These are phyloP conservation scores for Phytophthora pisi DNA, from an alignment of 352 stramenopile genomes.

Conservation along the genomic window DNA sequence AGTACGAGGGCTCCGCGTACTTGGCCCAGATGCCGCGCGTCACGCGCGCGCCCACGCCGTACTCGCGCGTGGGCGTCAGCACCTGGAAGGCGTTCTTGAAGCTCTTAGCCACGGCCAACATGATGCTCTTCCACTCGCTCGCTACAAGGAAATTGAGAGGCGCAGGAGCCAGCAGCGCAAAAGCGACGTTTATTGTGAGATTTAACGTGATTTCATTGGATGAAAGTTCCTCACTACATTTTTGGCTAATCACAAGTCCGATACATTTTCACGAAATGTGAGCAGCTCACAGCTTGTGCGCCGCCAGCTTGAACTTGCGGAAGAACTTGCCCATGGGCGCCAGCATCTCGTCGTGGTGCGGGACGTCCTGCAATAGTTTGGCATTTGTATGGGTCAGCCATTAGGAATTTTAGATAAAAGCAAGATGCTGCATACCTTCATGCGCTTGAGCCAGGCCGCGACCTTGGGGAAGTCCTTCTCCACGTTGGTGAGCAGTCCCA, in stretches of 20 bases:
- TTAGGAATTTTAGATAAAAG: slow-evolving; percentile 3
- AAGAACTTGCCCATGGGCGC: slow-evolving; percentile 73
- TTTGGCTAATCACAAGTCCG: neutral
- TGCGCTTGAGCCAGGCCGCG: slow-evolving; percentile 69
- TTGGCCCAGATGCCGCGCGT: slow-evolving; percentile 79
- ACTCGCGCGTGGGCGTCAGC: slow-evolving; percentile 70
- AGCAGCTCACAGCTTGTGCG: slow-evolving; percentile 44
- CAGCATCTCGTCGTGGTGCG: slow-evolving; percentile 70
- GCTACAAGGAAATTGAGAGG: slow-evolving; percentile 17
- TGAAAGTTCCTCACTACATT: slow-evolving; percentile 11
- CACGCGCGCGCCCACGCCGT: slow-evolving; percentile 70
- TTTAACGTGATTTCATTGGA: slow-evolving; percentile 18
- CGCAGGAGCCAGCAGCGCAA: slow-evolving; percentile 9
- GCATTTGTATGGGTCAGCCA: neutral
- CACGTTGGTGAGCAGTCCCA: slow-evolving; percentile 54
- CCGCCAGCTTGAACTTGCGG: slow-evolving; percentile 65
- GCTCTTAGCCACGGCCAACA: slow-evolving; percentile 45
- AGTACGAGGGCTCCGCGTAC: slow-evolving; percentile 76
- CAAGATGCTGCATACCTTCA: slow-evolving; percentile 53
- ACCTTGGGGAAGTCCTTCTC: slow-evolving; percentile 58
- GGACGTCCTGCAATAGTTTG: slow-evolving; percentile 41
- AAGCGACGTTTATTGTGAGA: slow-evolving; percentile 3
- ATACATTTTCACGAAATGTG: slow-evolving; percentile 7
- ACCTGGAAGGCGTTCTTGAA: slow-evolving; percentile 80
- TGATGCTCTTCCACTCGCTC: slow-evolving; percentile 26